Evolutionary conservation across 2,329 filamentous ascomycete species (phyloP), one percentile per base, ranked within the genome.

Genomic region (Penicillium sp.): DNA sequence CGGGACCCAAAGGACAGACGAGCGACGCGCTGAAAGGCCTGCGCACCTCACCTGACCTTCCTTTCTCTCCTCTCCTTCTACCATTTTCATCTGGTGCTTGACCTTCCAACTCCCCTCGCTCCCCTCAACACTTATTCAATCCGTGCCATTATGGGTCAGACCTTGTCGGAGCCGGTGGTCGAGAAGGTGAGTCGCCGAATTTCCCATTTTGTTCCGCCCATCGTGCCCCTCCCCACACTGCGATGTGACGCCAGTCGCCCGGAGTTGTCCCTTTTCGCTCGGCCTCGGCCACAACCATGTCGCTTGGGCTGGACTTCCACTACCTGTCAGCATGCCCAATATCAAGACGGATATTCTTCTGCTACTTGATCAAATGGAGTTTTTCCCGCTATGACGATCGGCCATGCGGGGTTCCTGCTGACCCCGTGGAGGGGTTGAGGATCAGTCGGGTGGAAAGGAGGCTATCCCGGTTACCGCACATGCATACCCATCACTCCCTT

Each of bases 111-210:
- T 51, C 59, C 59, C 59, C 51, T 35, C 35, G 42, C 54, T 58
- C 62, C 58, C 55, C 55, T 62, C 55, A 65, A 42, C 34, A 41
- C 61, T 61, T 59, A 63, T 61, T 64, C 65, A 63, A 68, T 60
- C 54, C 60, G 62, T 65, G 62, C 57, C 60, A 84, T 76, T 81
- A 99, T 99, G 95, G 95, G 95, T 86, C 95, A 99, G 85, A 99
- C 95, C 80, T 89, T 99, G 76, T 98, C 94, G 74, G 95, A 99
- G 85, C 95, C 95, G 74, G 93, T 99, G 75, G 90, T 96, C 79
- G 95, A 98, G 78, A 99, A 99, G 93, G 95, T 99, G 86, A 77
- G 86, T 69, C 50, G 57, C 51, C 53, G 56, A 37, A 57, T 53
- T 63, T 53, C 51, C 51, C 49, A 52, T 28, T 42, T 53, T 59